These are phyloP conservation scores for Colletotrichum plurivorum DNA, from an alignment of 2,329 filamentous ascomycete species.

Conservation along the genomic window DNA sequence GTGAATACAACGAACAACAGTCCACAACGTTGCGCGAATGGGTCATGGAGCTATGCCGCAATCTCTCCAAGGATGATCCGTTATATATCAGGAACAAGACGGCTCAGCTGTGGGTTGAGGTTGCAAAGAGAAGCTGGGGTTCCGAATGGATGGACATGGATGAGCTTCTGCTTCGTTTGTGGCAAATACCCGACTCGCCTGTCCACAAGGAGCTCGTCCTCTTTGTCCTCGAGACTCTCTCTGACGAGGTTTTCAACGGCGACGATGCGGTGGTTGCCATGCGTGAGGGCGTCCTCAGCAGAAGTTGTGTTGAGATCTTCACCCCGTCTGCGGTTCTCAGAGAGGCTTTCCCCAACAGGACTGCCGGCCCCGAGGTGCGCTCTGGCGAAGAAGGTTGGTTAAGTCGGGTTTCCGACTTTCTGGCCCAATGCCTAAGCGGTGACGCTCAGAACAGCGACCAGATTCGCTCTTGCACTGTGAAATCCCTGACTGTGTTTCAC, in stretches of 20 bases:
- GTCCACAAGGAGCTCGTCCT: constrained; percentile 88
- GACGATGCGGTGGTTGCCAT: constrained; percentile 90
- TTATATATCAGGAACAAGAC: constrained; percentile 93
- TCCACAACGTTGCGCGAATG: constrained; percentile 79
- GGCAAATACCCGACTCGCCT: constrained; percentile 76
- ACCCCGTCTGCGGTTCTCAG: constrained; percentile 82
- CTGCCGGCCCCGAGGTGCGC: constrained; percentile 77
- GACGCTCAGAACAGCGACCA: constrained; percentile 76
- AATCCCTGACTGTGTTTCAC: constrained; percentile 82
- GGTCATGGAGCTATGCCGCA: constrained; percentile 83
- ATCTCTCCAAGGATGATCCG: constrained; percentile 80
- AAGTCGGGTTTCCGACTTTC: constrained; percentile 79
- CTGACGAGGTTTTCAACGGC: constrained; percentile 92
- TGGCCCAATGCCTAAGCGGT: constrained; percentile 79
- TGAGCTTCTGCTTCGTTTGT: constrained; percentile 82
- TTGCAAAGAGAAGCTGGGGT: constrained; percentile 95
- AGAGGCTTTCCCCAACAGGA: constrained; percentile 82
- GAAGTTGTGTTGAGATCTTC: constrained; percentile 93
- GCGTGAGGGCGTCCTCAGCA: constrained; percentile 86
- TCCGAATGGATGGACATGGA: constrained; percentile 97
- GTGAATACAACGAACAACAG: constrained; percentile 78
- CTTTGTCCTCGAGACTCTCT: constrained; percentile 89
- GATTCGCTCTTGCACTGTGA: constrained; percentile 79
- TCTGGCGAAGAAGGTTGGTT: constrained; percentile 91
- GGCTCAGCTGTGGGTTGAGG: constrained; percentile 93